A percentile compares a stretch with the other conserved stretches of the same genome.
Conservation (phyloP, 306 rosid species). For the Pachyrhizus erosus region DNA sequence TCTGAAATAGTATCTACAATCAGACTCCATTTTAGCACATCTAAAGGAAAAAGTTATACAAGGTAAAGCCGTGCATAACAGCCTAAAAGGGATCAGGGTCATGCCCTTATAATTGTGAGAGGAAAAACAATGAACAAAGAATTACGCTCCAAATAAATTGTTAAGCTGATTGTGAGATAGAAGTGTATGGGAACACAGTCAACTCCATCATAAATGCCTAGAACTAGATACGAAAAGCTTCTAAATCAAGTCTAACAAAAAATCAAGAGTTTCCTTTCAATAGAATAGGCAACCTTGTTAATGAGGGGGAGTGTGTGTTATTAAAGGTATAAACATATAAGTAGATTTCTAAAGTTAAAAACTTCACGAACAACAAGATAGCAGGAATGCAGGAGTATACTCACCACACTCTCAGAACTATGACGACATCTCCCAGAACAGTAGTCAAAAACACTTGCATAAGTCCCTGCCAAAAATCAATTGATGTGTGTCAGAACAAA, state of each 20-base stretch:
- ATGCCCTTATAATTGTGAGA: slow-evolving; percentile 18
- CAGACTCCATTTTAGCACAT: slow-evolving; percentile 17
- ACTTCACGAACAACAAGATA: slow-evolving; percentile 20
- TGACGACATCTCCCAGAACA: slow-evolving; percentile 96
- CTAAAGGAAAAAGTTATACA: neutral
- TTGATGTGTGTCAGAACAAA: neutral
- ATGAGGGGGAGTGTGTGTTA: slow-evolving; percentile 21
- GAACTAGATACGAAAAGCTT: slow-evolving; percentile 26
- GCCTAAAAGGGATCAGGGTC: neutral
- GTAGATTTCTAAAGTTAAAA: slow-evolving; percentile 23
- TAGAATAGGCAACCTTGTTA: slow-evolving; percentile 26
- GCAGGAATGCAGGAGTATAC: slow-evolving; percentile 43
- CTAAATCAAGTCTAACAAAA: slow-evolving; percentile 28
- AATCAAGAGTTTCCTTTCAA: neutral
- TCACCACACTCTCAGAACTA: slow-evolving; percentile 97
- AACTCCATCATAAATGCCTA: slow-evolving; percentile 17
- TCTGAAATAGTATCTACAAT: slow-evolving; percentile 3
- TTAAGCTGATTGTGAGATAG: slow-evolving; percentile 7
- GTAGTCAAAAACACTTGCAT: slow-evolving; percentile 76
- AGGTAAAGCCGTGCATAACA: neutral
- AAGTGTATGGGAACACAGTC: slow-evolving; percentile 10
- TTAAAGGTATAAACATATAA: neutral
- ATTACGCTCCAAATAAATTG: slow-evolving; percentile 1
- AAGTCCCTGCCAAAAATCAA: slow-evolving; percentile 67
- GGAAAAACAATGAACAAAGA: slow-evolving; percentile 6